These are phyloP conservation scores for Mucor circinelloides DNA, from an alignment of 371 early-diverging fungal genomes.

Conservation along the genomic window DNA sequence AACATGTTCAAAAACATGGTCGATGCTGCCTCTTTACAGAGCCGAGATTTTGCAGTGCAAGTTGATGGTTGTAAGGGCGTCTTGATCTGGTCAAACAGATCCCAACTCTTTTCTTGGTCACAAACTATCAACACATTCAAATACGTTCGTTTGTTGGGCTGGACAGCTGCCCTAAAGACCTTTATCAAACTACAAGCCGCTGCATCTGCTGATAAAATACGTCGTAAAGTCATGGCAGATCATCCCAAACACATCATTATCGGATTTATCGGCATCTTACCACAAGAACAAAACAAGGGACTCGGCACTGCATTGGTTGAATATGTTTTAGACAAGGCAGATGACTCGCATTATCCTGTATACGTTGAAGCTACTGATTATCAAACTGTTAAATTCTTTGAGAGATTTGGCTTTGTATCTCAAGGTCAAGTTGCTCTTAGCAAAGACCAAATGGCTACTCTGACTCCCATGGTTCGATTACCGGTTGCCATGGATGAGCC, in stretches of 20 bases:
- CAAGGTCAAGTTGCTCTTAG: conserved; percentile 21
- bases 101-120: conserved; percentile 30
- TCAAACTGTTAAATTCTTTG: conserved; percentile 76
- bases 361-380: conserved; percentile 79
- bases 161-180: conserved; percentile 28
- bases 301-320: conserved; percentile 38
- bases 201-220: conserved; percentile 31
- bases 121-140: conserved; percentile 30
- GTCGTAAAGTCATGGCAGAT: conserved; percentile 33
- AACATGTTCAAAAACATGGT: conserved; percentile 39
- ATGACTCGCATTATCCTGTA: conserved; percentile 88
- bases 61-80: conserved; percentile 54
- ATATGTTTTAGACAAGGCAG: conserved; percentile 52
- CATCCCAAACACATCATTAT: conserved; percentile 30
- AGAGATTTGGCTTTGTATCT: conserved; percentile 35
- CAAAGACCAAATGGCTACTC: conserved; percentile 13
- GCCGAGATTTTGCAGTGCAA: conserved; percentile 49
- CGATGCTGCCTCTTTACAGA: conserved; percentile 36
- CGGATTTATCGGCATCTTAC: conserved; percentile 45
- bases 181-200: conserved; percentile 26
- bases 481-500: conserved; percentile 24
- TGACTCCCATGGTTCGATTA: conserved; percentile 40
- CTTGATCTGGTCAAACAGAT: conserved; percentile 43
- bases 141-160: conserved; percentile 33
- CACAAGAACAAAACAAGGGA: conserved; percentile 49